Conservation (phyloP, 352 stramenopile species). For the Globisporangium perplexum region DNA sequence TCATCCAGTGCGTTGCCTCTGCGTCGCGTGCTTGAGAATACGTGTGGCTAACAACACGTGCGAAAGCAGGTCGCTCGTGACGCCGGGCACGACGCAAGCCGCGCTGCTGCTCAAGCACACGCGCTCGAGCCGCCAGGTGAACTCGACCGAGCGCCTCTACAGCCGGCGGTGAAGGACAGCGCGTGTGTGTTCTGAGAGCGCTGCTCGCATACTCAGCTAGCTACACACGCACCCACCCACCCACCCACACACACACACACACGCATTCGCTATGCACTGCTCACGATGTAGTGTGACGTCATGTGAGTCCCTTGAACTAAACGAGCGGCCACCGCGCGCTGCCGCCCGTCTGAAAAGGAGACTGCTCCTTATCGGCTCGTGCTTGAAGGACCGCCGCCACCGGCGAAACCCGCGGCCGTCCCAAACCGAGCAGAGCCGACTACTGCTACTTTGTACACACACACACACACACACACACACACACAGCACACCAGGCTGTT, state of each 20-base stretch:
- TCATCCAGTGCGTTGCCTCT: slow-evolving; percentile 65
- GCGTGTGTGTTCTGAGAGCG: too few relatives aligned
- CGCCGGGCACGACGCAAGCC: slow-evolving; percentile 58
- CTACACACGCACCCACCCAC: too few relatives aligned
- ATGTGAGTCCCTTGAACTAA: slow-evolving; percentile 18
- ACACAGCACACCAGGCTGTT: too few relatives aligned
- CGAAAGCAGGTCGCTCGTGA: slow-evolving; percentile 47
- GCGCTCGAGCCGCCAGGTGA: slow-evolving; percentile 69
- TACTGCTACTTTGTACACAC: neutral
- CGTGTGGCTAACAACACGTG: slow-evolving; percentile 7
- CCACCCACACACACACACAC: too few relatives aligned
- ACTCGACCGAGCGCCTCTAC: slow-evolving; percentile 69
- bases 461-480: neutral
- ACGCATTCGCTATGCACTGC: too few relatives aligned
- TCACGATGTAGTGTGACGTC: too few relatives aligned
- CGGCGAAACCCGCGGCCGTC: slow-evolving; percentile 19
- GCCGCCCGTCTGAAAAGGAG: slow-evolving; percentile 18
- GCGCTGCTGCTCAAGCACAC: slow-evolving; percentile 76
- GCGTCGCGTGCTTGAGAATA: too few relatives aligned
- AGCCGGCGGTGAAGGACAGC: slow-evolving; percentile 25
- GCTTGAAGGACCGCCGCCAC: slow-evolving; percentile 31
- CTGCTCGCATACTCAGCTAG: too few relatives aligned
- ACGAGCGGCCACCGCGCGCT: slow-evolving; percentile 13
- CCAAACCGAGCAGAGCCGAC: slow-evolving; percentile 38
- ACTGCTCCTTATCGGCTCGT: slow-evolving; percentile 24